These are phyloP conservation scores for Quercus lobata DNA, from an alignment of 331 rosid species.

Conservation along the genomic window DNA sequence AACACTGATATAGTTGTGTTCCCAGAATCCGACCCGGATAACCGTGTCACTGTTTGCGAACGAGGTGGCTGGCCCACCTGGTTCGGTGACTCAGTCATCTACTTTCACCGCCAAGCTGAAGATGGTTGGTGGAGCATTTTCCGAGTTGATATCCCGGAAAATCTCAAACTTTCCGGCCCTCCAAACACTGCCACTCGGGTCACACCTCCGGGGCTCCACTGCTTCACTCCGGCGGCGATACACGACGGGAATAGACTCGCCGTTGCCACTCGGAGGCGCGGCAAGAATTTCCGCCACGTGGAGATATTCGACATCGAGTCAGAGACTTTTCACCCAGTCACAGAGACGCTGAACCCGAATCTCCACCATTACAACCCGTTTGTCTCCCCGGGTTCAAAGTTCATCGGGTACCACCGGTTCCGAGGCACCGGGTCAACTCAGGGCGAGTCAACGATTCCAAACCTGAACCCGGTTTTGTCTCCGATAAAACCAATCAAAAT, in stretches of 20 bases:
- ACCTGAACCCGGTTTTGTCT: constrained; percentile 44
- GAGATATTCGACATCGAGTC: constrained; percentile 51
- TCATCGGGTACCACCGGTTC: constrained; percentile 75
- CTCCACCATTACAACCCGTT: constrained; percentile 85
- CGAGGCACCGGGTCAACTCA: constrained; percentile 41
- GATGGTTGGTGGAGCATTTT: constrained; percentile 93
- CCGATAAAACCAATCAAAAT: constrained; percentile 38
- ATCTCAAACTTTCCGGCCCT: background rate
- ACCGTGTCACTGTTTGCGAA: constrained; percentile 31
- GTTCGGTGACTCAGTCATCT: constrained; percentile 54
- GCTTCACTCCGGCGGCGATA: constrained; percentile 76
- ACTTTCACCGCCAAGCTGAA: constrained; percentile 58
- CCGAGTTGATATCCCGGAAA: constrained; percentile 35
- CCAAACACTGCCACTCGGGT: constrained; percentile 35
- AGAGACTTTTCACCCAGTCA: constrained; percentile 34
- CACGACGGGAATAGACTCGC: constrained; percentile 54
- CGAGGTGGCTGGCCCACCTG: constrained; percentile 97
- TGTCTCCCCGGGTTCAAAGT: constrained; percentile 48
- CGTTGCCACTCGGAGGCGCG: constrained; percentile 66
- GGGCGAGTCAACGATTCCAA: constrained; percentile 53
- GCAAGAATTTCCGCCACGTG: constrained; percentile 46
- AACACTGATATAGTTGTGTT: constrained; percentile 57
- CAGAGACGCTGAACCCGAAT: constrained; percentile 42
- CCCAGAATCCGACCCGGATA: constrained; percentile 27
- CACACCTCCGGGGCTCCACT: constrained; percentile 72